These are phyloP conservation scores for Sporothrix protearum DNA, from an alignment of 2,329 filamentous ascomycete genomes.

Conservation along the genomic window DNA sequence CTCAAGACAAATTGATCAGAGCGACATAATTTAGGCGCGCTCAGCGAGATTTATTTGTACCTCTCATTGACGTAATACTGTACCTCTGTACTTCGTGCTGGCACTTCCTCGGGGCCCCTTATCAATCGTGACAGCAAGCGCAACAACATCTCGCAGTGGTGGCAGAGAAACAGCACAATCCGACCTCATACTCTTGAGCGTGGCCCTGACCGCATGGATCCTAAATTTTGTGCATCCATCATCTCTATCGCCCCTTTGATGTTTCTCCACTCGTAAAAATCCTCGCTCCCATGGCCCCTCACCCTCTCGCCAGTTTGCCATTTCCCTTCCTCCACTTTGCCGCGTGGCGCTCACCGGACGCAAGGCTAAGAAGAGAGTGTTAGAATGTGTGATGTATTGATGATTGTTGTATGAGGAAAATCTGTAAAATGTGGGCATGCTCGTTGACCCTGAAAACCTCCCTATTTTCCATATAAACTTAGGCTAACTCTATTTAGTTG, in stretches of 20 bases:
- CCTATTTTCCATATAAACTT: too few species aligned
- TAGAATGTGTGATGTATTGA: too few species aligned
- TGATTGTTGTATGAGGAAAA: too few species aligned
- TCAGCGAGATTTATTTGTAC: not conserved
- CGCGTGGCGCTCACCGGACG: not conserved
- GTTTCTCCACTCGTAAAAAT: not conserved
- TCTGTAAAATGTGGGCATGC: too few species aligned
- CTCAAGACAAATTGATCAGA: not conserved
- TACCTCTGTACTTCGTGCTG: not conserved
- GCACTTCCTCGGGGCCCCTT: not conserved
- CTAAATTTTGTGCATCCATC: not conserved
- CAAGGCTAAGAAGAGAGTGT: not conserved
- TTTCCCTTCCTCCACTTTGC: not conserved
- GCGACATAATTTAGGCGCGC: not conserved
- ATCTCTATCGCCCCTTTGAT: not conserved
- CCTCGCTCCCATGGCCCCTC: not conserved
- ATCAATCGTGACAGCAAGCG: not conserved
- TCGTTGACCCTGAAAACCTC: too few species aligned
- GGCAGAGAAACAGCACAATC: not conserved
- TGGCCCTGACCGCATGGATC: not conserved
- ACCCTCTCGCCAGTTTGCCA: not conserved
- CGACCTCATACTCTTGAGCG: not conserved
- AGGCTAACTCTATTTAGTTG: too few species aligned
- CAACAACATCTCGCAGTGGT: not conserved
- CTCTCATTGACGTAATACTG: not conserved